Evolutionary conservation across 108 stramenopile species (phyloP).

Genomic region (Pseudonitzschia pungens): DNA sequence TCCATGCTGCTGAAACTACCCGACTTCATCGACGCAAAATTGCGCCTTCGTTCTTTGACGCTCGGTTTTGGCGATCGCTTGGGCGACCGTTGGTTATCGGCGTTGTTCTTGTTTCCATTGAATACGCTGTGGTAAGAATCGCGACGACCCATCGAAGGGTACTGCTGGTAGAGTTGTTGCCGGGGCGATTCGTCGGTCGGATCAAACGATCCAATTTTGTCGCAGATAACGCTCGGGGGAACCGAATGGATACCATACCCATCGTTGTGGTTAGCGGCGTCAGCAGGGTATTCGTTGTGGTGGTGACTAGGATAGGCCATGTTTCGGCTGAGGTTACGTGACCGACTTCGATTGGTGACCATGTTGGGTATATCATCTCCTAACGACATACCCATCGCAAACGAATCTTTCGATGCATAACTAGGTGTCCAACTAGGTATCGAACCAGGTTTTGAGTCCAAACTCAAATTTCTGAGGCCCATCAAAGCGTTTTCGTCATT

Average conservation of each 20-base stretch:
- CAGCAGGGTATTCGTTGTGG: too few species aligned
- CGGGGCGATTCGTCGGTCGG: too few species aligned
- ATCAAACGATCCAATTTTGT: too few species aligned
- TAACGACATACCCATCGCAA: not conserved
- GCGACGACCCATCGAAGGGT: too few species aligned
- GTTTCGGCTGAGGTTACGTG: not conserved
- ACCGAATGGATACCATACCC: too few species aligned
- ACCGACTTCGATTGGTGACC: not conserved
- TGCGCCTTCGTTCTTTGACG: conserved; percentile 32
- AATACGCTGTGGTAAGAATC: too few species aligned
- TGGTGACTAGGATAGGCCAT: too few species aligned
- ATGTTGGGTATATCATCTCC: not conserved
- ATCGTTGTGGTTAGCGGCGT: too few species aligned
- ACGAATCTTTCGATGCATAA: conserved; percentile 1
- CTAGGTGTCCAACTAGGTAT: conserved; percentile 24
- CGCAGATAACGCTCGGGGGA: too few species aligned
- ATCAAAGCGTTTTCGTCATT: not conserved
- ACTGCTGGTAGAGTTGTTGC: too few species aligned
- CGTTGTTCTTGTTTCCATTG: conserved; percentile 1
- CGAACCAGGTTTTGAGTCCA: conserved; percentile 12
- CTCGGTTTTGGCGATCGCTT: conserved; percentile 19
- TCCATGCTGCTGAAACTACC: conserved; percentile 44
- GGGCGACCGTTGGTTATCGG: too few species aligned
- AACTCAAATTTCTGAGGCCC: conserved; percentile 32
- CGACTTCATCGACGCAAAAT: conserved; percentile 45